Base-by-base conservation (phyloP, 2,329 filamentous ascomycete species). In the Penicillium sp. region DNA sequence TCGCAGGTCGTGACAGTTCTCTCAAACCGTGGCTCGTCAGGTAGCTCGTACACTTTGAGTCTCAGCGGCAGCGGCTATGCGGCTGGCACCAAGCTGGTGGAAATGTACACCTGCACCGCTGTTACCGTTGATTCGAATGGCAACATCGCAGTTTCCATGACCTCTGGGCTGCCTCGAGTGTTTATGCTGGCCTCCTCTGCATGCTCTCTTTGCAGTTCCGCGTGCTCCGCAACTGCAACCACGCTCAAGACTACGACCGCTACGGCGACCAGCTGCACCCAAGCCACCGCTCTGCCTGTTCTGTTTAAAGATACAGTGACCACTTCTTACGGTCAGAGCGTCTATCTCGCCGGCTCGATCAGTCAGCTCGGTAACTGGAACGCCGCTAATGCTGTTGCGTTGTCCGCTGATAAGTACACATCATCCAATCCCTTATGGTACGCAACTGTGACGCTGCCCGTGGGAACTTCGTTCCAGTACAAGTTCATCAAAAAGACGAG, bases 281-380 rank as follows among this genome's bases (percentile, higher is more conserved):
- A 60, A 2, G 57, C 63, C 0, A 61, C 73, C 0, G 66, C 74
- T 0, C 76, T 85, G 5, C 71, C 78, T 0, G 79, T 89, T 6
- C 81, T 80, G 0, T 88, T 89, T 67, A 72, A 80, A 41, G 80
- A 77, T 52, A 60, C 73, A 1, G 81, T 76, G 18, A 73, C 69
- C 1, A 88, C 85, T 0, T 61, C 60, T 2, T 80, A 65, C 42
- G 85, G 85, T 4, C 75, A 88, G 64, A 81, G 76, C 7, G 75
- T 90, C 60, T 85, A 82, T 64, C 65, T 90, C 9, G 73, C 78
- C 0, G 86, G 86, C 13, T 80, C 76, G 47, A 74, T 76, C 41
- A 59, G 73, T 1, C 70, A 76, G 28, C 76, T 90, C 6, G 85
- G 85, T 8, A 74, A 62, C 57, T 89, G 85, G 85, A 71, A 81